A percentile compares a stretch with the other conserved stretches of the same genome.
These are phyloP conservation scores for Yamadazyma atlantica DNA, from an alignment of 1,139 yeast species.

Conservation along the genomic window DNA sequence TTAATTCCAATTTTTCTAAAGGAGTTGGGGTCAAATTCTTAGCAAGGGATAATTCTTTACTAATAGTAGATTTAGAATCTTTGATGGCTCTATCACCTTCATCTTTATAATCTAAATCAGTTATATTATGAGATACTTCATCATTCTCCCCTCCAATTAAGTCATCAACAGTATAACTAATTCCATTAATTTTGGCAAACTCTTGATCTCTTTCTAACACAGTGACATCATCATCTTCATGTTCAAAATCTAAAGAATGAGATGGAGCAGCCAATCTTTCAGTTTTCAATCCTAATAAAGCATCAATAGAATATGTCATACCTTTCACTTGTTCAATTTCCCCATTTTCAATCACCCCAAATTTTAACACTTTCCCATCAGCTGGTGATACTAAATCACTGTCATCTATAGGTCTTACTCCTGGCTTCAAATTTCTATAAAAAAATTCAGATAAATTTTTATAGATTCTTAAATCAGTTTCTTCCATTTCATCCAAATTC, in stretches of 20 bases:
- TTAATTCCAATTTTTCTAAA: slow-evolving; percentile 24
- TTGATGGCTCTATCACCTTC: slow-evolving; percentile 57
- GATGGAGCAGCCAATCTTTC: slow-evolving; percentile 60
- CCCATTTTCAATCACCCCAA: slow-evolving; percentile 81
- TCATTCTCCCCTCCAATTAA: slow-evolving; percentile 50
- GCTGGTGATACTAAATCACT: slow-evolving; percentile 83
- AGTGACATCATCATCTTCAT: slow-evolving; percentile 42
- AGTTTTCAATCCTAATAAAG: slow-evolving; percentile 70
- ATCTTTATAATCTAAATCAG: slow-evolving; percentile 50
- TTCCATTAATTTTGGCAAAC: slow-evolving; percentile 78
- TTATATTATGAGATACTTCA: slow-evolving; percentile 34
- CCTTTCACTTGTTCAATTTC: slow-evolving; percentile 97
- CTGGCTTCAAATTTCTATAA: slow-evolving; percentile 78
- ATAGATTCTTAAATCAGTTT: slow-evolving; percentile 73
- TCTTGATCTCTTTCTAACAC: slow-evolving; percentile 60
- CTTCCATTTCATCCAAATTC: slow-evolving; percentile 84
- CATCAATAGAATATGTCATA: slow-evolving; percentile 86
- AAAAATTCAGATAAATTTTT: slow-evolving; percentile 87
- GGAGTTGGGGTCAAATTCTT: slow-evolving; percentile 42
- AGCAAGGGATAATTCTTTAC: slow-evolving; percentile 43
- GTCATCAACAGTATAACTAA: slow-evolving; percentile 70
- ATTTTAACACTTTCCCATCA: slow-evolving; percentile 86
- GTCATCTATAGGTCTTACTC: slow-evolving; percentile 73
- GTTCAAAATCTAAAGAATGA: slow-evolving; percentile 51
- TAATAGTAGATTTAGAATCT: slow-evolving; percentile 31